Base-by-base conservation (phyloP, 345 rosid genomes). In the Theobroma cacao region DNA sequence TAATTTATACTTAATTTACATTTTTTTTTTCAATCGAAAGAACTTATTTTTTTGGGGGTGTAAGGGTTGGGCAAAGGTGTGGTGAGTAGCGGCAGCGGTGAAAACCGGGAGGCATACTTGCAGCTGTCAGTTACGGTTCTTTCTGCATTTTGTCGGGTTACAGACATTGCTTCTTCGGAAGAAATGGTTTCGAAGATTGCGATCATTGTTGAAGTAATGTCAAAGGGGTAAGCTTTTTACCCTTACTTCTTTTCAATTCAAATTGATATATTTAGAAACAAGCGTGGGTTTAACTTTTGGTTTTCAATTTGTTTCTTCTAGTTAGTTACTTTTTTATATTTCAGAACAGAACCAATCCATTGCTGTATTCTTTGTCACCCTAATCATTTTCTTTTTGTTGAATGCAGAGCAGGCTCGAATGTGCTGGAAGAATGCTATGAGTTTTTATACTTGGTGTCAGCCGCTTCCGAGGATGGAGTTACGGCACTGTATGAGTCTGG, bases 161-260 rank as follows among this genome's bases (percentile, higher is more conserved):
- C 87, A 1, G 94, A 89, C 79, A 87, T 95, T 69, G 94, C 98
- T 79, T 84, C 92, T 79, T 93, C 94, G 0, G 69, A 77, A 79
- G 93, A 90, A 7, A 92, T 93, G 94, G 83, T 90, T 60, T 89
- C 87, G 1, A 92, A 88, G 84, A 82, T 95, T 79, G 94, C 98
- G 0, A 71, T 84, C 62, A 78, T 92, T 60, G 85, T 95, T 75
- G 92, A 92, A 82, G 67, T 85, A 28, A 65, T 88, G 89, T 84
- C 93, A 1, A 82, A 80, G 68, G 78, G 81, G 95, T 91, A 81
- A 77, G 89, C 13, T 77, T 70, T 48, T 72, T 71, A 3, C 38
- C 48, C 59, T 76, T 55, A 41, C 12, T 48, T 47, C 33, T 58
- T 76, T 75, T 7, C 14, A 30, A 14, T 11, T 30, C 31, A 36